Evolutionary conservation across 306 rosid species (phyloP), one percentile per base, ranked within the genome.

Genomic region (Prunus kanzakura): DNA sequence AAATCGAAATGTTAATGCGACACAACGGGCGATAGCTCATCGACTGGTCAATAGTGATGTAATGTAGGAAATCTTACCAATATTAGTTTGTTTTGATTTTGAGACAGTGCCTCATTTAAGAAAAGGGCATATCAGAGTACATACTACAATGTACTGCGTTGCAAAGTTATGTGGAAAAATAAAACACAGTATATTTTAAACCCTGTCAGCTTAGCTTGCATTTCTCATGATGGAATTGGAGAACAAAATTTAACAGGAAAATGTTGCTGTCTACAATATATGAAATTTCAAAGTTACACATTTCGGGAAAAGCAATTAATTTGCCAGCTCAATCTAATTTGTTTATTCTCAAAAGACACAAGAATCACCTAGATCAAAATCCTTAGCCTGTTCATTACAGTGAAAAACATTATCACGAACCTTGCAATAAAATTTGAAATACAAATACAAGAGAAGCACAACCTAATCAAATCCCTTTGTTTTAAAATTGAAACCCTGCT

Each of bases 371-470:
- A 45, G 20, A 73, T 55, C 76, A 43, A 58, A 73, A 58, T 43
- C 56, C 56, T 58, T 56, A 73, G 51, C 62, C 23, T 41, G 56
- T 41, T 43, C 76, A 72, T 58, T 73, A 58, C 67, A 43, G 57
- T 27, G 76, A 73, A 57, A 57, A 73, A 4, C 45, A 57, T 43
- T 55, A 43, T 23, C 76, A 73, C 11, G 45, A 43, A 58, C 60
- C 77, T 61, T 46, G 77, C 29, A 61, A 61, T 61, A 20, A 47
- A 74, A 27, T 61, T 45, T 61, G 23, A 10, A 73, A 74, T 60
- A 74, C 69, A 60, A 74, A 27, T 74, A 73, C 76, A 60, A 58
- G 57, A 25, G 67, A 74, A 61, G 20, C 77, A 74, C 77, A 74
- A 60, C 77, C 77, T 74, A 74, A 46, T 46, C 49, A 60, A 74